Conservation (phyloP, 106 monocot genomes). For the Alisma plantagoaquatica region DNA sequence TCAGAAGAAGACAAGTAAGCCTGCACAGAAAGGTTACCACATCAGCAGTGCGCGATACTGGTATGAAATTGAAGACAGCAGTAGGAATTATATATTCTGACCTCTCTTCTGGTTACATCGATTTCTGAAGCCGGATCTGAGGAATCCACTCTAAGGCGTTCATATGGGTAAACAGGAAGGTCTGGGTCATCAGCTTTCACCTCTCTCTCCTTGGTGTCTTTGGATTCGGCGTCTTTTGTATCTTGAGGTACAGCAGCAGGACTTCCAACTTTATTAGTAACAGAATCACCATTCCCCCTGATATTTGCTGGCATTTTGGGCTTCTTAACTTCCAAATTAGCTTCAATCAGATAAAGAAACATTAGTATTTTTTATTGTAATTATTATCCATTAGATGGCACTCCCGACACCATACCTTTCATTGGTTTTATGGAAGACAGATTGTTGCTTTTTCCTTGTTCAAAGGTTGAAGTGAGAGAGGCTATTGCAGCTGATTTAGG, state of each 20-base stretch:
- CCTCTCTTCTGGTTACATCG: slow-evolving; percentile 85
- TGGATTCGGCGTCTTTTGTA: slow-evolving; percentile 30
- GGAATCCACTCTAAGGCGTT: slow-evolving; percentile 42
- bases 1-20: slow-evolving; percentile 64
- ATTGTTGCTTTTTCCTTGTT: slow-evolving; percentile 21
- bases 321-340: slow-evolving; percentile 27
- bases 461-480: slow-evolving; percentile 51
- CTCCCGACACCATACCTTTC: too few relatives aligned
- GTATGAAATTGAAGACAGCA: too few relatives aligned
- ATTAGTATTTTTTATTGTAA: too few relatives aligned
- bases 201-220: slow-evolving; percentile 43
- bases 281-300: slow-evolving; percentile 21
- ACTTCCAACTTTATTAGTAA: slow-evolving; percentile 33
- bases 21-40: slow-evolving; percentile 32
- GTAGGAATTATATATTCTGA: too few relatives aligned
- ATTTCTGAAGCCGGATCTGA: slow-evolving; percentile 49
- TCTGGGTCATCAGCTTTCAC: slow-evolving; percentile 59
- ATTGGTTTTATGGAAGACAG: too few relatives aligned
- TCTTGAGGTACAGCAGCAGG: too few relatives aligned
- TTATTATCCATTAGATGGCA: too few relatives aligned
- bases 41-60: too few relatives aligned
- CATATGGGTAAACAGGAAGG: slow-evolving; percentile 49
- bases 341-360: slow-evolving; percentile 11
- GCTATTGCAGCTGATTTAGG: slow-evolving; percentile 51
- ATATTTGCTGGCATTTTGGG: slow-evolving; percentile 27